Conservation (phyloP, 1,139 yeast genomes). For the Candida tunisiensis region DNA sequence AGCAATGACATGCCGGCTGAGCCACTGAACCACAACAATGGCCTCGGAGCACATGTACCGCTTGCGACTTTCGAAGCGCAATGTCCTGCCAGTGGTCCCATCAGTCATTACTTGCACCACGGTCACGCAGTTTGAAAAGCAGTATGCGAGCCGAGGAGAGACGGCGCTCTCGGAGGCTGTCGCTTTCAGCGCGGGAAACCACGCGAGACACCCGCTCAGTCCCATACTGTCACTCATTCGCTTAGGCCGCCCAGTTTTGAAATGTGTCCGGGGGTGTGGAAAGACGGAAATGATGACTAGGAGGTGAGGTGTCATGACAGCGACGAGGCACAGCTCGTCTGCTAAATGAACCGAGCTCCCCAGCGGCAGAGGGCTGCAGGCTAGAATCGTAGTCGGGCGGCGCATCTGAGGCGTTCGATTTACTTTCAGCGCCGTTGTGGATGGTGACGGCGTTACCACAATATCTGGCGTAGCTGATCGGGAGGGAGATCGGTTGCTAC, state of each 20-base stretch:
- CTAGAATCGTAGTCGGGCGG: conserved; percentile 20
- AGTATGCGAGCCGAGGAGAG: conserved; percentile 40
- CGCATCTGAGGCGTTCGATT: conserved; percentile 3
- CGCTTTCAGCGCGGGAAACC: conserved; percentile 35
- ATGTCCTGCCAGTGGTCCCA: conserved; percentile 21
- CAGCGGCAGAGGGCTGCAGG: conserved; percentile 33
- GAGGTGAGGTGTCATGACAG: conserved; percentile 37
- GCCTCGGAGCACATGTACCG: conserved; percentile 30
- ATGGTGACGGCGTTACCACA: no score
- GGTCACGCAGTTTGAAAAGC: conserved; percentile 45
- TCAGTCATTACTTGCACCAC: conserved; percentile 36
- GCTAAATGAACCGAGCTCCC: conserved; percentile 35
- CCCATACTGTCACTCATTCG: conserved; percentile 18
- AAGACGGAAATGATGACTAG: conserved; percentile 38
- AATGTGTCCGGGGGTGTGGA: conserved; percentile 37
- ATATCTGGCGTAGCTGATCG: no score
- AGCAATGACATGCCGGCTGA: conserved; percentile 30
- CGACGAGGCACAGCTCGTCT: conserved; percentile 42
- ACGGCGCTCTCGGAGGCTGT: conserved; percentile 8
- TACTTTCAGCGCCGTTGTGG: conserved; percentile 6
- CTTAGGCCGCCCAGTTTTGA: conserved; percentile 32
- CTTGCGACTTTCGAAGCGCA: conserved; percentile 25
- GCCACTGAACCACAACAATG: conserved; percentile 45
- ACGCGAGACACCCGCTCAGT: conserved; percentile 33
- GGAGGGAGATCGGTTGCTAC: no score